Evolutionary conservation across 2,329 filamentous ascomycete genomes (phyloP).

Genomic region (Botrytis galanthina): DNA sequence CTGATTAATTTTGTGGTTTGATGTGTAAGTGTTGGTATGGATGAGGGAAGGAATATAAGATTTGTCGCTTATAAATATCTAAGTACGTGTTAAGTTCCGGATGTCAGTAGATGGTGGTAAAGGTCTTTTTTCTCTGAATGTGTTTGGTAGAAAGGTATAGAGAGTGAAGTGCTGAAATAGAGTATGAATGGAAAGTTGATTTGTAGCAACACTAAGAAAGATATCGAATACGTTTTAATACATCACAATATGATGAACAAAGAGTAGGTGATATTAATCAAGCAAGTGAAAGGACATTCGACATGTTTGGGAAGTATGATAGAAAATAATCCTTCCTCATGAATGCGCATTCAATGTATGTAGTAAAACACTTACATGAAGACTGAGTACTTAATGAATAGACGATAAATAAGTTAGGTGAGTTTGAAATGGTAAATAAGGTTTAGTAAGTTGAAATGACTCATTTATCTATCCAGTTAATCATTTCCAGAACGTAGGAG

Average conservation of each 20-base stretch:
- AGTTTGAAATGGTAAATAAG: not conserved
- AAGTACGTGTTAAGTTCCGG: not conserved
- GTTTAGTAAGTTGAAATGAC: not conserved
- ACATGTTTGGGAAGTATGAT: accelerated
- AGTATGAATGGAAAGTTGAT: too few species aligned
- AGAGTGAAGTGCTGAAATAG: not conserved
- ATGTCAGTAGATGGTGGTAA: not conserved
- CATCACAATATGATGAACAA: not conserved
- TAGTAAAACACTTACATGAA: accelerated
- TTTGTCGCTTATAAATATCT: not conserved
- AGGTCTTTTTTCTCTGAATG: not conserved
- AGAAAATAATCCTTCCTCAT: not conserved
- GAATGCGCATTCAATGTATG: not conserved
- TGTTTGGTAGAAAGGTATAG: not conserved
- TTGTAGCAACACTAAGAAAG: too few species aligned
- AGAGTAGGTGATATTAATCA: not conserved
- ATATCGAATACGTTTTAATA: not conserved
- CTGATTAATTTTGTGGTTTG: not conserved
- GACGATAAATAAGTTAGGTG: not conserved
- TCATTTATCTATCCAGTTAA: not conserved
- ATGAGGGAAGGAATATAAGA: not conserved
- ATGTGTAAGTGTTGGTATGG: not conserved
- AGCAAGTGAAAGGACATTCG: too few species aligned
- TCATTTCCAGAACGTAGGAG: not conserved
- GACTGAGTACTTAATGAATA: not conserved